Evolutionary conservation across 2,329 filamentous ascomycete species (phyloP), one percentile per base, ranked within the genome.

Genomic region (Aspergillus sp.): DNA sequence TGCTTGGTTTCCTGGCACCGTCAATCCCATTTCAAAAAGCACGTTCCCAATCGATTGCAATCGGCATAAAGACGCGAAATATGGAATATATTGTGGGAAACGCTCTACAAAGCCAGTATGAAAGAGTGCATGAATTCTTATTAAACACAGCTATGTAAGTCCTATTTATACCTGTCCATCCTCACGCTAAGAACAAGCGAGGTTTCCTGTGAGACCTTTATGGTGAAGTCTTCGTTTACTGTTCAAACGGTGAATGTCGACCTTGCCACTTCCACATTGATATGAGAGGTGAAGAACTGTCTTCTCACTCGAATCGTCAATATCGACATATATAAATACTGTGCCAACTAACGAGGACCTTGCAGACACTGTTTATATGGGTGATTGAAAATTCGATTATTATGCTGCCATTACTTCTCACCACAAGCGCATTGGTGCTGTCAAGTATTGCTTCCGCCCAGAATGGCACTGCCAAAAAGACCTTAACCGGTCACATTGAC

Each of bases 401-500:
- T 11, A 46, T 46, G 44, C 44, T 46, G 24, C 24, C 11, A 17
- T 21, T 43, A 17, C 11, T 17, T 9, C 1, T 17, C 40, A 21
- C 17, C n/a, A 19, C 21, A 4, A 21, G 40, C 40, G 40, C 40
- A 17, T 11, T 21, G 40, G 19, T 17, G n/a, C 40, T 43, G n/a
- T 21, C 40, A n/a, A 21, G 40, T 6, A 21, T 27, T 23, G 24
- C 15, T 23, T 46, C 31, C 6, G 47, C 47, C 27, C n/a, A 21
- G 17, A 50, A 50, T 24, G 23, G n/a, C 5, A n/a, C 58, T 17
- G 55, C 61, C 52, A 60, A 57, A 57, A 44, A 37, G 15, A 54
- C 53, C 31, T 49, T 67, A 45, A 65, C 51, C 2, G 51, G 51
- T 1, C 52, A 55, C 14, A 55, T 47, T 23, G 50, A 64, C 23